Evolutionary conservation across 805 yeast genomes (phyloP), one percentile per base, ranked within the genome.

Genomic region (Zygosaccharomyces gambellarensis): DNA sequence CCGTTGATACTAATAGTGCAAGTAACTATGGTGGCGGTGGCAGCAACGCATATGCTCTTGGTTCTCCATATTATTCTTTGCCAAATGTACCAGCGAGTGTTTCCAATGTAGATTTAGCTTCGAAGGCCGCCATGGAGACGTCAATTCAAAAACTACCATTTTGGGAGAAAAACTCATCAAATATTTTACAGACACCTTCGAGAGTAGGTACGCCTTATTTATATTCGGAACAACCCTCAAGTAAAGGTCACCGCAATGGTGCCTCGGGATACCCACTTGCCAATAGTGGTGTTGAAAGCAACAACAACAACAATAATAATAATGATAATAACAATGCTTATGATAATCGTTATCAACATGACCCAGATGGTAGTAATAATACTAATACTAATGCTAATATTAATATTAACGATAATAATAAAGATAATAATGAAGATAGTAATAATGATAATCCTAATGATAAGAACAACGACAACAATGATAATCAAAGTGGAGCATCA

Each of bases 61-160:
- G 41, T 11, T 58, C 62, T 12, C 61, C 61, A 2, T 51, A 39
- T 22, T 50, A 51, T 36, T 39, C 53, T 34, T 49, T 51, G 7
- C 48, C 55, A 7, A 53, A 30, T 21, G 45, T 8, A 1, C 14
- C 38, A 14, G 22, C 58, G 2, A 49, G 50, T 14, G 45, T 46
- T 30, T 39, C 53, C 17, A 54, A 52, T 32, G 32, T 48, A 12
- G 45, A 42, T 30, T 21, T 42, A 30, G 45, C 45, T 25, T 42
- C 45, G 14, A 42, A 42, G 29, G 36, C 19, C 22, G 29, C 45
- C 1, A 34, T 31, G 25, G 45, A 42, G 22, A 19, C 27, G 17
- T 30, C 45, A 30, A 9, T 22, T 12, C 32, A 30, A 21, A 19
- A 31, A 11, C 17, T 42, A 31, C 45, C 45, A 23, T 42, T n/a